Evolutionary conservation across 2,329 filamentous ascomycete genomes (phyloP).

Genomic region (Cladosporium oxysporum): DNA sequence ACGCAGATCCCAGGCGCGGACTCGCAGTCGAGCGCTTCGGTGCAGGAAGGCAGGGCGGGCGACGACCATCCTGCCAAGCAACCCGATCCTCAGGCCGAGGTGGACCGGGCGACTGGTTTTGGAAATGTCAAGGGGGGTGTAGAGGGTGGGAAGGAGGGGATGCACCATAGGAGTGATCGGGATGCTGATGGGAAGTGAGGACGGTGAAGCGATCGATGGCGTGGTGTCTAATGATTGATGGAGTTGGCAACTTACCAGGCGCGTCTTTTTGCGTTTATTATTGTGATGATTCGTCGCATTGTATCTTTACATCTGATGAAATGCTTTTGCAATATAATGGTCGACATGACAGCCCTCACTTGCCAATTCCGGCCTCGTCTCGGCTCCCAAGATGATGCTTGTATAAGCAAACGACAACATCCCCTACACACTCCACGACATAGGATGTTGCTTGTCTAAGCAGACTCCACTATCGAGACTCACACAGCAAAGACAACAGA

Average conservation of each 20-base stretch:
- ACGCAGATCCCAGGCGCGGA: neutral
- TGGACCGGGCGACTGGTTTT: constrained; percentile 38
- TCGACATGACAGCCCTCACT: neutral
- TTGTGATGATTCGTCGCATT: too few species aligned
- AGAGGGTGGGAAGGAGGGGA: constrained; percentile 39
- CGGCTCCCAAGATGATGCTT: neutral
- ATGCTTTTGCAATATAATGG: neutral
- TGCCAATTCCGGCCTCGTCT: neutral
- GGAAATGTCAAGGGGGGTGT: constrained; percentile 32
- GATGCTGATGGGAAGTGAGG: constrained; percentile 12
- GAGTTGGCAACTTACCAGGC: too few species aligned
- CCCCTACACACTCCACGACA: neutral
- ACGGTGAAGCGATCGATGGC: neutral
- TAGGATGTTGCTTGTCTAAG: neutral
- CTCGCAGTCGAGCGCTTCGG: constrained; percentile 37
- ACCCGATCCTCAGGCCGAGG: constrained; percentile 38
- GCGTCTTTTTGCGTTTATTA: too few species aligned
- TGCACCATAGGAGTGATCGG: constrained; percentile 23
- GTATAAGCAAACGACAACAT: neutral
- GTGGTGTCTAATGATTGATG: too few species aligned
- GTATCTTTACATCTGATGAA: too few species aligned
- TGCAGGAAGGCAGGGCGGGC: constrained; percentile 27
- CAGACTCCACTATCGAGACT: neutral
- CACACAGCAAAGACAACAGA: neutral
- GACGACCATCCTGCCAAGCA: constrained; percentile 43